Evolutionary conservation across 2,329 filamentous ascomycete genomes (phyloP).

Genomic region (Sarocladium brachiariae): DNA sequence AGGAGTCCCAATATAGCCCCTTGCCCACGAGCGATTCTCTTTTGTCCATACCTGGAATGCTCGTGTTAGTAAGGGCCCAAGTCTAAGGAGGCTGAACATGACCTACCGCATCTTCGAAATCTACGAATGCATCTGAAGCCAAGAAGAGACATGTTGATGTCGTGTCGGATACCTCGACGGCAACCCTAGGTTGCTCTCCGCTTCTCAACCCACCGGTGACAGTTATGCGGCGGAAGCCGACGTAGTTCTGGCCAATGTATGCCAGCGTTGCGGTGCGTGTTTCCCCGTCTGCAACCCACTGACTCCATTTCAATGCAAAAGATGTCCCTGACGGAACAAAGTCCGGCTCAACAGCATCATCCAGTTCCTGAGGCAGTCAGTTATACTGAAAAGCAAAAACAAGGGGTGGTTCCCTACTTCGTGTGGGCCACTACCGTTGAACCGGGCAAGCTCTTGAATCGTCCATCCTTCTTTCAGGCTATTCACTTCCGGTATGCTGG

Average conservation of each 20-base stretch:
- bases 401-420: conserved; percentile 14
- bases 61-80: neutral
- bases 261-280: conserved; percentile 38
- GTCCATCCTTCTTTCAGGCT: conserved; percentile 36
- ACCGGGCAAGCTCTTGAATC: conserved; percentile 43
- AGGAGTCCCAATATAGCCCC: conserved; percentile 49
- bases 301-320: conserved; percentile 48
- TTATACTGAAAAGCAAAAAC: no score
- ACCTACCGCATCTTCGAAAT: conserved; percentile 46
- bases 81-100: no score
- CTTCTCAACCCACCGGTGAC: conserved; percentile 29
- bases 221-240: conserved; percentile 47
- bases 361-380: neutral
- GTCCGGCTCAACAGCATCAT: conserved; percentile 37
- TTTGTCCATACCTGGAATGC: conserved; percentile 32
- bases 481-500: conserved; percentile 12
- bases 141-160: conserved; percentile 44
- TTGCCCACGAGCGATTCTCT: conserved; percentile 31
- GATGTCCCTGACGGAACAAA: conserved; percentile 41
- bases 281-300: conserved; percentile 36
- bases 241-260: conserved; percentile 43
- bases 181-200: conserved; percentile 29
- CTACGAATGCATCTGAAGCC: conserved; percentile 45
- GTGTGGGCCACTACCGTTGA: conserved; percentile 41
- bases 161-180: conserved; percentile 33